Percentiles rank a stretch among this genome's conserved stretches.
These are phyloP conservation scores for Candida sanyaensis DNA, from an alignment of 1,139 yeast species.

Conservation along the genomic window DNA sequence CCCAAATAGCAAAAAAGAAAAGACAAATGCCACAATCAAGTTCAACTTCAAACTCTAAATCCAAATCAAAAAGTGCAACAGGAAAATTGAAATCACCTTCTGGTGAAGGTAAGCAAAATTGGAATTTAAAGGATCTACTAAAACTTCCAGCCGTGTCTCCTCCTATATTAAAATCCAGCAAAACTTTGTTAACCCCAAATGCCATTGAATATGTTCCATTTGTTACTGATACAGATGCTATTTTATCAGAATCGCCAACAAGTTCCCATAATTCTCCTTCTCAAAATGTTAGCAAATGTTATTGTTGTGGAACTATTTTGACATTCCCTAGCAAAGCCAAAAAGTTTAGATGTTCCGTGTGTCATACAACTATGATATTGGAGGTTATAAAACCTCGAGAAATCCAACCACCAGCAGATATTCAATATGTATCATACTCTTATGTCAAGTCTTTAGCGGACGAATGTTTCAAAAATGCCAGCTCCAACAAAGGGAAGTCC, in stretches of 20 bases:
- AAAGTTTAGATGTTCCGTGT: constrained; percentile 59
- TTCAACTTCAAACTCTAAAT: not conserved
- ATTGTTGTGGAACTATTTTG: constrained; percentile 65
- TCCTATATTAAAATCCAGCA: constrained; percentile 1
- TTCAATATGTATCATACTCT: constrained; percentile 26
- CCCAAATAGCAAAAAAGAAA: no score
- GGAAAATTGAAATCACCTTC: not conserved
- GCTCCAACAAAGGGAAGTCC: constrained; percentile 10
- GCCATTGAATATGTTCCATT: constrained; percentile 1
- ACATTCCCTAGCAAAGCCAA: constrained; percentile 46
- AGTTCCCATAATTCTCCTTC: constrained; percentile 5
- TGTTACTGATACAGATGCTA: not conserved
- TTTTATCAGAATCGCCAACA: constrained; percentile 2
- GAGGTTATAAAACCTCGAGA: constrained; percentile 7
- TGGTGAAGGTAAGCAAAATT: not conserved
- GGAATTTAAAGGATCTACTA: constrained; percentile 8
- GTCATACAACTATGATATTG: constrained; percentile 51
- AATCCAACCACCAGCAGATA: constrained; percentile 6
- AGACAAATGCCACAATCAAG: not conserved
- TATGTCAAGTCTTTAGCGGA: constrained; percentile 31
- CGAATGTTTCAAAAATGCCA: constrained; percentile 24
- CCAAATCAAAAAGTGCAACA: not conserved
- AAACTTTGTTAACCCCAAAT: constrained; percentile 4
- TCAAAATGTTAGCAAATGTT: constrained; percentile 28
- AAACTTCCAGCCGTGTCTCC: constrained; percentile 7